A percentile compares a stretch with the other conserved stretches of the same genome.
These are phyloP conservation scores for Rhodocollybia butyracea DNA, from an alignment of 768 basidiomycete species.

Conservation along the genomic window DNA sequence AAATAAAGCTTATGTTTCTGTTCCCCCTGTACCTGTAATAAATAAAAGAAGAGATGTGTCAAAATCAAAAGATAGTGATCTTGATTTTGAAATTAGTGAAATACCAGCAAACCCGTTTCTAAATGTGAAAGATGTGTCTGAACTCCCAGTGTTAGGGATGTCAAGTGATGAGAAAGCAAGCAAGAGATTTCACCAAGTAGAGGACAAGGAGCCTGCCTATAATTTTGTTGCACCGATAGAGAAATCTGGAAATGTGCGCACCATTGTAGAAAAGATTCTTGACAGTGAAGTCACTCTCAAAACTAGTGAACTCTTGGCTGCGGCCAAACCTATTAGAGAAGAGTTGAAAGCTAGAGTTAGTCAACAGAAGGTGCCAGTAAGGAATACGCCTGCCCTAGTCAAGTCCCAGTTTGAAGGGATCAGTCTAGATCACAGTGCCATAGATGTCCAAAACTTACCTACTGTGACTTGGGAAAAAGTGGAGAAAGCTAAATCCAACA, in stretches of 20 bases:
- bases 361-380: neutral
- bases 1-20: neutral
- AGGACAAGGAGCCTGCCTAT: neutral
- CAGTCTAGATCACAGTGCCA: neutral
- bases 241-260: neutral
- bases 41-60: neutral
- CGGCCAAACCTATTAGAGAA: neutral
- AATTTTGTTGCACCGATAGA: neutral
- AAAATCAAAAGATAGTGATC: neutral
- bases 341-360: neutral
- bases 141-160: neutral
- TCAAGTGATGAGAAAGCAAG: neutral
- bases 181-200: neutral
- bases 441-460: neutral
- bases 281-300: neutral
- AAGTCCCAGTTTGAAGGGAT: neutral
- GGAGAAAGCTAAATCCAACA: neutral
- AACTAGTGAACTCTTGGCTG: neutral
- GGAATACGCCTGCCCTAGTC: neutral
- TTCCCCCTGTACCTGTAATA: too few relatives aligned
- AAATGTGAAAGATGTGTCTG: neutral
- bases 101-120: neutral
- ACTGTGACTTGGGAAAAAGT: neutral
- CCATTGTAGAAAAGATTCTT: neutral
- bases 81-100: neutral